Conservation (phyloP, 352 stramenopile species). For the Pythium volutum region DNA sequence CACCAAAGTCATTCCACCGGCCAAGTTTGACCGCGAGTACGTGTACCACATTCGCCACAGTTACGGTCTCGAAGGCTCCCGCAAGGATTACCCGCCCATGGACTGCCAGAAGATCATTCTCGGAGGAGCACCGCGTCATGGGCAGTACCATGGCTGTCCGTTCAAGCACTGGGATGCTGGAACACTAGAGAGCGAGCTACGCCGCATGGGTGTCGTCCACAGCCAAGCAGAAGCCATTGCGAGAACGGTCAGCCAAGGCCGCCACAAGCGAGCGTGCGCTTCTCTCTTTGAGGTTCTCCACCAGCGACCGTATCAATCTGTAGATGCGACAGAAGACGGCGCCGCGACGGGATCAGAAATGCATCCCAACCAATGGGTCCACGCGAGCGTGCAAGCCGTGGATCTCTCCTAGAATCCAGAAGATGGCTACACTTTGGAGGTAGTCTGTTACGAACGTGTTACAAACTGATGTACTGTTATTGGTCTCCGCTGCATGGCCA, state of each 20-base stretch:
- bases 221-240: constrained; percentile 30
- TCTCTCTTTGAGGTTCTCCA: constrained; percentile 51
- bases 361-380: constrained; percentile 61
- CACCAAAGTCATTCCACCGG: constrained; percentile 43
- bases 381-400: constrained; percentile 31
- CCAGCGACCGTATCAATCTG: constrained; percentile 13
- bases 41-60: constrained; percentile 86
- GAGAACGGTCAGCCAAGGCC: constrained; percentile 29
- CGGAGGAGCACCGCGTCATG: constrained; percentile 39
- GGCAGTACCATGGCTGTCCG: constrained; percentile 79
- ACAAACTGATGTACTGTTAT: constrained; percentile 2
- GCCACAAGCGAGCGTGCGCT: constrained; percentile 42
- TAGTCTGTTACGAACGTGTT: constrained; percentile 18
- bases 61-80: constrained; percentile 77
- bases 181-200: constrained; percentile 46
- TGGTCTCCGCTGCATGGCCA: background rate
- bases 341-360: constrained; percentile 6
- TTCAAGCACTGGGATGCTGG: constrained; percentile 70
- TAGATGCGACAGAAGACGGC: background rate
- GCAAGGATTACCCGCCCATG: constrained; percentile 65
- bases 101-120: constrained; percentile 60
- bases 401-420: background rate
- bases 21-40: constrained; percentile 83
- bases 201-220: constrained; percentile 24
- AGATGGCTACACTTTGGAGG: constrained; percentile 1